Conservation (phyloP, 2,329 filamentous ascomycete genomes). For the Arthrobotrys conoides region DNA sequence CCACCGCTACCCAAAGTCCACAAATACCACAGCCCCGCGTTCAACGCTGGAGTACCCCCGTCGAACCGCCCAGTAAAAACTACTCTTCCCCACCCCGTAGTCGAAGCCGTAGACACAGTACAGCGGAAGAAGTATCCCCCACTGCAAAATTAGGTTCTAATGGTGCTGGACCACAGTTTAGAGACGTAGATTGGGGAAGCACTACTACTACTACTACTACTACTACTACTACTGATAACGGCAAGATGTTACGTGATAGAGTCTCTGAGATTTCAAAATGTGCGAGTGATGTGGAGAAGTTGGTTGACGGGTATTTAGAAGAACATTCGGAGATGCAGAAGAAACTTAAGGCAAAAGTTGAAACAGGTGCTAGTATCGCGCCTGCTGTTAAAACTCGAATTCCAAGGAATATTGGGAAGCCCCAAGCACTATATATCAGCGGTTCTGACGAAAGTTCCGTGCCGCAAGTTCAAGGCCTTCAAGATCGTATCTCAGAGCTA, state of each 20-base stretch:
- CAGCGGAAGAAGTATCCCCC: conserved; percentile 17
- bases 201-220: neutral
- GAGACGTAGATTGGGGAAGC: conserved; percentile 23
- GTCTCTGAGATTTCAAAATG: conserved; percentile 20
- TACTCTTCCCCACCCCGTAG: neutral
- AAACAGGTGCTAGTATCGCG: neutral
- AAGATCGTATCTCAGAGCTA: neutral
- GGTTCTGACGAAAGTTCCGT: neutral
- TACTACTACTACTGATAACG: conserved; percentile 6
- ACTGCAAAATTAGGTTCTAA: neutral
- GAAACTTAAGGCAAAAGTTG: neutral
- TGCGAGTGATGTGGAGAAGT: conserved; percentile 7
- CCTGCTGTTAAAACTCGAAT: neutral
- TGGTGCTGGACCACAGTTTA: neutral
- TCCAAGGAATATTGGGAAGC: neutral
- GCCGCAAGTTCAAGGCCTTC: neutral
- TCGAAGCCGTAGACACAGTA: conserved; percentile 5
- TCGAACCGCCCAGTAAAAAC: neutral
- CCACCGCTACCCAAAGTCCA: neutral
- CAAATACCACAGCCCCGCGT: neutral
- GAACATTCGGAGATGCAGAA: conserved; percentile 26
- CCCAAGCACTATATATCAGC: neutral
- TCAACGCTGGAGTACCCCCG: conserved; percentile 25
- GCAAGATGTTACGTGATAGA: conserved; percentile 5
- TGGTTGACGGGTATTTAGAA: conserved; percentile 16